These are phyloP conservation scores for Magnaporthiopsis incrustans DNA, from an alignment of 2,329 filamentous ascomycete species.

Conservation along the genomic window DNA sequence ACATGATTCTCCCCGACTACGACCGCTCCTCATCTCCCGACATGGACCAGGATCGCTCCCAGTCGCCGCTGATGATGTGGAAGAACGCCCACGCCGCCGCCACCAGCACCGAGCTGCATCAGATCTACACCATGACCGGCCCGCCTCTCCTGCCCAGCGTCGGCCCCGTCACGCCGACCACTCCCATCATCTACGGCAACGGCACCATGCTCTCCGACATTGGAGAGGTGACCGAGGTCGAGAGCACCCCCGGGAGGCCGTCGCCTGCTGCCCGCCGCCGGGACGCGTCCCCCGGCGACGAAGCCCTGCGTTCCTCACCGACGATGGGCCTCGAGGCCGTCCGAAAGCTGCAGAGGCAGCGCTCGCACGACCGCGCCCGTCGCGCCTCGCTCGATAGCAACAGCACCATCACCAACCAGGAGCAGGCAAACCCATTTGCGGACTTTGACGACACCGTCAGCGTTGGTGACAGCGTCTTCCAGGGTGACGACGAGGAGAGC, in stretches of 20 bases:
- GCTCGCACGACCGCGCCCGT: slow-evolving; percentile 34
- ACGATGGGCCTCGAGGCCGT: slow-evolving; percentile 34
- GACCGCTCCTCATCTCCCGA: slow-evolving; percentile 46
- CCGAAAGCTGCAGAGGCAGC: slow-evolving; percentile 35
- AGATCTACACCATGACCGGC: slow-evolving; percentile 34
- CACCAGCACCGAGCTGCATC: slow-evolving; percentile 21
- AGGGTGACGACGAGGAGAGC: slow-evolving; percentile 61
- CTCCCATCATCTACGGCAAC: slow-evolving; percentile 61
- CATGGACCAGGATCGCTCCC: slow-evolving; percentile 34
- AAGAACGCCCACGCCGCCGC: slow-evolving; percentile 32
- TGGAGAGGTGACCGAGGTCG: slow-evolving; percentile 45
- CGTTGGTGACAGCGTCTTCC: slow-evolving; percentile 57
- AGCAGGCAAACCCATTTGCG: slow-evolving; percentile 40
- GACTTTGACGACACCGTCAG: slow-evolving; percentile 56
- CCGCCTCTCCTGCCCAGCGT: slow-evolving; percentile 28
- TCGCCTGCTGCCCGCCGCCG: slow-evolving; percentile 28
- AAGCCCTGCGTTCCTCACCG: slow-evolving; percentile 34
- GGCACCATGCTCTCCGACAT: slow-evolving; percentile 64
- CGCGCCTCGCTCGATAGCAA: slow-evolving; percentile 51
- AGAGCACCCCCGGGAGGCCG: slow-evolving; percentile 37
- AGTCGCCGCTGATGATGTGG: slow-evolving; percentile 45
- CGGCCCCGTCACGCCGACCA: slow-evolving; percentile 43
- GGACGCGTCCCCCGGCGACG: slow-evolving; percentile 24
- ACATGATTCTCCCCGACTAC: slow-evolving; percentile 84
- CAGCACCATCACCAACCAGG: slow-evolving; percentile 48